Base-by-base conservation (phyloP, 257 asterid species). In the Solanum pinnatisectum region DNA sequence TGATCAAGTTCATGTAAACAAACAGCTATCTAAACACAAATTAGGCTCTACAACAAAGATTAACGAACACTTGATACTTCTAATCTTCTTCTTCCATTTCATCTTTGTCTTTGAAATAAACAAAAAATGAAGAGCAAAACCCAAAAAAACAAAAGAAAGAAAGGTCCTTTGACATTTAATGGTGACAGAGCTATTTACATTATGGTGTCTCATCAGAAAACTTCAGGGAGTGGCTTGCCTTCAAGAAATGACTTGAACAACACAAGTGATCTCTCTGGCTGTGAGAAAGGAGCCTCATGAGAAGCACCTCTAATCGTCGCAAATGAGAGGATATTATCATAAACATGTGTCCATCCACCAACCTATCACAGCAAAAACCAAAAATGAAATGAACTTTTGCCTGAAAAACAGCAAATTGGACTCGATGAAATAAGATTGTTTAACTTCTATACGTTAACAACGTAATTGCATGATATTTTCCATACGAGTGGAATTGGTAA, bases 211-310 rank as follows among this genome's bases (percentile, higher is more conserved):
- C 25, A 27, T 79, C 89, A 93, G 86, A 94, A 91, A 60, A 90
- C 90, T 92, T 93, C 93, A 23, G 98, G 98, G 30, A 95, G 88
- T 84, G 96, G 93, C 77, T 76, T 94, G 68, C 95, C 98, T 89
- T 92, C 92, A 92, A 95, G 67, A 79, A 95, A 95, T 5, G 98
- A 93, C 91, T 88, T 95, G 89, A 95, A 95, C 36, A 95, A 72
- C 81, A 95, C 96, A 13, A 95, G 93, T 6, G 98, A 95, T 90
- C 98, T 92, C 89, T 93, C 93, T 0, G 98, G 98, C 91, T 95
- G 98, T 13, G 98, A 95, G 89, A 93, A 95, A 2, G 98, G 98
- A 37, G 96, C 98, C 90, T 95, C 98, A 73, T 95, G 98, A 18
- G 96, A 91, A 8, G 98, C 98, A 71, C 98, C 98, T 93, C 98